phyloP scores from a whole-genome alignment of 345 rosid species.

The Firmiana major region DNA sequence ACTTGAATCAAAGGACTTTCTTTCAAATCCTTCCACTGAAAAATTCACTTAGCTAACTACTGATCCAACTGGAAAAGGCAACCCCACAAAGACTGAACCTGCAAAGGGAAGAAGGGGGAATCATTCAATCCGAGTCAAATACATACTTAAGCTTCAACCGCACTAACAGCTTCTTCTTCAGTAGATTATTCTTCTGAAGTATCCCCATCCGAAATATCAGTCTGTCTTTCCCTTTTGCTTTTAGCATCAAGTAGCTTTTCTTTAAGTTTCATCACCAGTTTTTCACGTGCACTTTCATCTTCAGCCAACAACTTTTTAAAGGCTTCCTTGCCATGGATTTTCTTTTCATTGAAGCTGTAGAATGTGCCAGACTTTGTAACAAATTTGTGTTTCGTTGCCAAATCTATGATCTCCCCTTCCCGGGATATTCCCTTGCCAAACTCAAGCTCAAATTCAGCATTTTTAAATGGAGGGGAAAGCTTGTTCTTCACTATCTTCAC shows the following conservation, averaged over 20 bases:
- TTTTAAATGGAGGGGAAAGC: constrained; percentile 89
- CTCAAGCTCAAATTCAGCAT: constrained; percentile 80
- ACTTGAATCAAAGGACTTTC: not conserved
- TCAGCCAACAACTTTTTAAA: constrained; percentile 48
- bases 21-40: constrained; percentile 7
- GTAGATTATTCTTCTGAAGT: constrained; percentile 35
- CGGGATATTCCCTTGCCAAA: constrained; percentile 93
- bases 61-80: not conserved
- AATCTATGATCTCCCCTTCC: constrained; percentile 63
- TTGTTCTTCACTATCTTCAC: constrained; percentile 95
- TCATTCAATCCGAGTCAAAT: not conserved
- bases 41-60: not conserved
- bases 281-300: constrained; percentile 50
- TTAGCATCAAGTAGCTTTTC: constrained; percentile 46
- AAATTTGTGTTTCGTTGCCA: constrained; percentile 75
- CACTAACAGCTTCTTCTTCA: constrained; percentile 68
- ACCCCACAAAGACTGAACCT: constrained; percentile 5
- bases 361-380: constrained; percentile 47
- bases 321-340: constrained; percentile 77
- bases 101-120: constrained; percentile 9
- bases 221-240: constrained; percentile 25
- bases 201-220: constrained; percentile 34
- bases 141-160: constrained; percentile 44
- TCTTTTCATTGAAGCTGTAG: constrained; percentile 42
- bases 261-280: constrained; percentile 54